Evolutionary conservation across 2,329 filamentous ascomycete species (phyloP), one percentile per base, ranked within the genome.

Genomic region (Thelonectria rubi): DNA sequence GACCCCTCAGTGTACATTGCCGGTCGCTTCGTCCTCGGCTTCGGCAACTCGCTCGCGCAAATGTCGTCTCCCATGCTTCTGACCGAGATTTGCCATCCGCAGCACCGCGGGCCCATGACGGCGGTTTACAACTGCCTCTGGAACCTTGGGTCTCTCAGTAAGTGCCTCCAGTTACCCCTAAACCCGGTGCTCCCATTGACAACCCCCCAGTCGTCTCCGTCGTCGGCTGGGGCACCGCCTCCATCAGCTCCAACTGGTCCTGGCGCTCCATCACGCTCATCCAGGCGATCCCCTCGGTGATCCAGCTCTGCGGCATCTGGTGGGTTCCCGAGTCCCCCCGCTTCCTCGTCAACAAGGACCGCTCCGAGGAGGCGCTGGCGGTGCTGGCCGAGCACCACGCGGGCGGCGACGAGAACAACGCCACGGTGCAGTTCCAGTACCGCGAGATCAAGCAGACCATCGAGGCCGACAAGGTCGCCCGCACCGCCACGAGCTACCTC

Each of bases 91-190:
- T 86, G 84, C 76, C 88, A 91, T 71, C 88, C 88, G 21, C 88
- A 90, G 71, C 88, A 91, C 72, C 85, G 88, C 71, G 88, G 83
- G 30, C 84, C 84, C 26, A 81, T 90, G 49, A 90, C 88, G 1
- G 81, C 88, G 14, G 81, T 90, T 60, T 90, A 90, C 77, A 90
- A 91, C 75, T 89, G 86, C 68, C 75, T 90, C 54, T 91, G 87
- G 87, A 88, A 89, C 72, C 74, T 87, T 57, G 87, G 86, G 39
- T 79, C 80, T 14, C 73, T 82, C n/a, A 66, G 74, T 75, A 65
- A 68, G 72, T 55, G 21, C 8, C 21, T 15, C 21, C 12, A 17
- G 1, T 26, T 5, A 3, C 45, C 15, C 21, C 8, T 15, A 14
- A 14, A 4, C 20, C 7, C 21, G 9, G 12, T 30, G 14, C 21